A percentile compares a stretch with the other conserved stretches of the same genome.
phyloP scores from a whole-genome alignment of 2,329 filamentous ascomycete species.

The Fusarium cicatricum region DNA sequence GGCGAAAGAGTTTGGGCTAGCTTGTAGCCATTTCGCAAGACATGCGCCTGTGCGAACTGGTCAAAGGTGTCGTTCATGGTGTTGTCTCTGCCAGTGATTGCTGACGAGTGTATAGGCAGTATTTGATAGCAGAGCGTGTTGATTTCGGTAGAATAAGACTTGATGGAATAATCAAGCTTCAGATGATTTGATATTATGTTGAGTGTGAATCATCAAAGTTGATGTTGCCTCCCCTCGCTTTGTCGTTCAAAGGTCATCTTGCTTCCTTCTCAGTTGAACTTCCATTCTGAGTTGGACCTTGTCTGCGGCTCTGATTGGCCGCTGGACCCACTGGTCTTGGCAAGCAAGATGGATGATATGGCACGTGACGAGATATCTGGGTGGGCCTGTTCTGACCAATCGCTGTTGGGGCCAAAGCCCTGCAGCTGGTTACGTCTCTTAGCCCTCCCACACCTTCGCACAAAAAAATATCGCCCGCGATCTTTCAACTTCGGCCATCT shows the following conservation, averaged over 20 bases:
- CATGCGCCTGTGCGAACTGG: constrained; percentile 76
- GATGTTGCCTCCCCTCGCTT: constrained; percentile 13
- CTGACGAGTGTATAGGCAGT: background rate
- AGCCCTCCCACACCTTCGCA: constrained; percentile 54
- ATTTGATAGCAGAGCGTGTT: background rate
- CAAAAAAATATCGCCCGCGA: constrained; percentile 52
- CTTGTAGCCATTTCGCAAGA: constrained; percentile 70
- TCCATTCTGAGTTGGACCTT: constrained; percentile 14
- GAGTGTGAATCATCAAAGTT: constrained; percentile 12
- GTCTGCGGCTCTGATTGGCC: constrained; percentile 37
- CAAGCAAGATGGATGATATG: background rate
- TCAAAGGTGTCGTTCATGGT: constrained; percentile 77
- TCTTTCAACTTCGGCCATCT: constrained; percentile 51
- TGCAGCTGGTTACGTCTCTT: constrained; percentile 42
- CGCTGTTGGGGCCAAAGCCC: constrained; percentile 49
- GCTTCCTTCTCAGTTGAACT: constrained; percentile 16
- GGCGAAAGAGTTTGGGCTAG: constrained; percentile 81
- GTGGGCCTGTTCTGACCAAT: constrained; percentile 45
- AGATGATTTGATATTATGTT: constrained; percentile 6
- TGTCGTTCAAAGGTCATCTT: constrained; percentile 27
- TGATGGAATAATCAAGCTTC: background rate
- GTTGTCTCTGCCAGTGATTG: constrained; percentile 12
- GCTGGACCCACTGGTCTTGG: constrained; percentile 2
- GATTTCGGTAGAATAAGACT: background rate
- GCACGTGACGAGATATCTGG: constrained; percentile 32